Evolutionary conservation across 495 filamentous ascomycete genomes (phyloP), one percentile per base, ranked within the genome.

Genomic region (Xeromyces bisporus): DNA sequence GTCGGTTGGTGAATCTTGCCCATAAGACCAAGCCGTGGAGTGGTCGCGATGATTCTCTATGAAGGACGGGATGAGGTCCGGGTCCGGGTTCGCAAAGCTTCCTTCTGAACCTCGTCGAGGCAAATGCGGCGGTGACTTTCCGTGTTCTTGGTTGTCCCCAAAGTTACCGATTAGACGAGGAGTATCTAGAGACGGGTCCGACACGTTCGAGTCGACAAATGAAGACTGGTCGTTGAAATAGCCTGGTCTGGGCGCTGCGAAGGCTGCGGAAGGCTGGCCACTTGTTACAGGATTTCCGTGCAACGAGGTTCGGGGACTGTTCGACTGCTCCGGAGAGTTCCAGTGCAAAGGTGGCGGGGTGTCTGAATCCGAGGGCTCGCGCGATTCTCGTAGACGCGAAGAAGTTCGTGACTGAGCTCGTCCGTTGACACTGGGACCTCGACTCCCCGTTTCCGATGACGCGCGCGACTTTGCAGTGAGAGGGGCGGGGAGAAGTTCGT

Each of bases 21-120:
- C 62, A 10, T 61, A 48, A 43, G 69, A 71, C 67, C 67, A 71
- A 13, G 66, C 64, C 15, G 63, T 64, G 1, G 66, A 55, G 44
- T 14, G 39, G 15, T 34, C 53, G 23, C 40, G 51, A 6, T 48
- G 40, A 11, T 53, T 50, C 31, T 69, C 58, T 23, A 61, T 29
- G 26, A 64, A 58, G 13, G 64, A 57, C 11, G 70, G 55, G 33
- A 61, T 29, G 26, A 64, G 57, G 13, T 63, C 58, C 11, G 70
- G 55, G 33, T 61, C 64, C 12, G 64, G 62, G 33, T 61, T 69
- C 25, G 57, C 50, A 29, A 69, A 58, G 38, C 56, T 68, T 16
- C 66, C 63, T 43, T 69, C 66, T 31, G 64, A 67, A 28, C 67
- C 64, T 46, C 64, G 53, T 28, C 67, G 55, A 38, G 55, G 51